Base-by-base conservation (phyloP, 805 yeast genomes). In the Lipomyces spencermartinsiae region DNA sequence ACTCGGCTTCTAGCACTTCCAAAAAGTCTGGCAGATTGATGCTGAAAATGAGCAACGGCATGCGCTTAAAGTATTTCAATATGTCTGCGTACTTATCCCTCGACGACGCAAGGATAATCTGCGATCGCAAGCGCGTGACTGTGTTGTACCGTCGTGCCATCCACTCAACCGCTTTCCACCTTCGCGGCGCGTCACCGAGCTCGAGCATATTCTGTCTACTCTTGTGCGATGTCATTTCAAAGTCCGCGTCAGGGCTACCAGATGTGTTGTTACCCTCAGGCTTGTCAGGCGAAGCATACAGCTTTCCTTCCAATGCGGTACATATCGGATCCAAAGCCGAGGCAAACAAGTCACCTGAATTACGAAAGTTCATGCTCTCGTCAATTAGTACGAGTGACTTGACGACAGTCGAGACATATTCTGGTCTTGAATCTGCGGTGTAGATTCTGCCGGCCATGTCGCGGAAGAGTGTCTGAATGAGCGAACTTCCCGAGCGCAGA, bases 101-200 rank as follows among this genome's bases (percentile, higher is more conserved):
- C 34, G 56, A 53, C 7, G 34, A 12, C 56, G 34, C 34, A 16
- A 53, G 9, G 34, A 25, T 16, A 25, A 53, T 53, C 56, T 53
- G 29, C 34, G 9, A 53, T 31, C 34, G 16, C 56, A 53, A 25
- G 34, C 34, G 29, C 34, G 56, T 10, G 9, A 31, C 56, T 25
- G 34, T 53, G 14, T n/a, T 16, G 56, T 7, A 22, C 22, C 9
- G 6, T 31, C 34, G 31, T 10, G 56, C n/a, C 31, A 10, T 31
- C 56, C 56, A 53, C 8, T n/a, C 56, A 25, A 53, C 33, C 56
- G 34, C 12, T 25, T 53, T 9, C 62, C 62, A 63, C n/a, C 19
- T 58, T 22, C 43, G 55, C 16, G 58, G 43, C 7, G 35, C 51
- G 19, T 37, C 22, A 1, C 39, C 49, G 7, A 34, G 6, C 9